Conservation (phyloP, 2,329 filamentous ascomycete species). For the Orbilia blumenaviensis region DNA sequence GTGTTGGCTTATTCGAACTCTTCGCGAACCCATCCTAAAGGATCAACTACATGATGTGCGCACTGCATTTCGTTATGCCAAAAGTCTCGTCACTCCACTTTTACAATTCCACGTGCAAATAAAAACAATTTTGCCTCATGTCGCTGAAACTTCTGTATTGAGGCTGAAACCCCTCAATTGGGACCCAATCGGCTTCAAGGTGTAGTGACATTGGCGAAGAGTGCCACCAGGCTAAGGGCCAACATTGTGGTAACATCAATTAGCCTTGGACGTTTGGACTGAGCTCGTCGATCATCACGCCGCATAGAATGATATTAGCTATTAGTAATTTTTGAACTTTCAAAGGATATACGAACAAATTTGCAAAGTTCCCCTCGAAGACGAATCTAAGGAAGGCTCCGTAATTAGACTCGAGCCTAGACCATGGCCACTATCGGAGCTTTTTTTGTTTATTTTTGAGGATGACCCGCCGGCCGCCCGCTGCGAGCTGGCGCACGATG, state of each 20-base stretch:
- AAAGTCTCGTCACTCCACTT: neutral
- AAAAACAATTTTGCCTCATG: neutral
- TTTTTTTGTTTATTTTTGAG: neutral
- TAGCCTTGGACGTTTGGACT: no score
- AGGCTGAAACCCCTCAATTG: slow-evolving; percentile 25
- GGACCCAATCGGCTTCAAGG: neutral
- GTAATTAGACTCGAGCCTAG: neutral
- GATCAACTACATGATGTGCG: no score
- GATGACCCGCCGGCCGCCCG: neutral
- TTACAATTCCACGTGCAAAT: slow-evolving; percentile 32
- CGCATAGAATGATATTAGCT: no score
- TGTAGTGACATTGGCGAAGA: neutral
- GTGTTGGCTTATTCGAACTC: no score
- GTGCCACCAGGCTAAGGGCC: neutral
- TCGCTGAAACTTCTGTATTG: slow-evolving; percentile 21
- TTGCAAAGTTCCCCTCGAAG: neutral
- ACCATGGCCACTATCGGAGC: slow-evolving; percentile 4
- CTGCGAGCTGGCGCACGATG: neutral
- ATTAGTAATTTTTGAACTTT: neutral
- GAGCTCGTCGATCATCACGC: neutral
- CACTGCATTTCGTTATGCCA: no score
- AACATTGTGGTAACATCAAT: neutral
- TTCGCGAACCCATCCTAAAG: no score
- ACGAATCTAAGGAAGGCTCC: neutral
- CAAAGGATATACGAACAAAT: no score